Percentiles rank a stretch among this genome's conserved stretches.
These are phyloP conservation scores for Termitomyces sp. DNA, from an alignment of 768 basidiomycete species.

Conservation along the genomic window DNA sequence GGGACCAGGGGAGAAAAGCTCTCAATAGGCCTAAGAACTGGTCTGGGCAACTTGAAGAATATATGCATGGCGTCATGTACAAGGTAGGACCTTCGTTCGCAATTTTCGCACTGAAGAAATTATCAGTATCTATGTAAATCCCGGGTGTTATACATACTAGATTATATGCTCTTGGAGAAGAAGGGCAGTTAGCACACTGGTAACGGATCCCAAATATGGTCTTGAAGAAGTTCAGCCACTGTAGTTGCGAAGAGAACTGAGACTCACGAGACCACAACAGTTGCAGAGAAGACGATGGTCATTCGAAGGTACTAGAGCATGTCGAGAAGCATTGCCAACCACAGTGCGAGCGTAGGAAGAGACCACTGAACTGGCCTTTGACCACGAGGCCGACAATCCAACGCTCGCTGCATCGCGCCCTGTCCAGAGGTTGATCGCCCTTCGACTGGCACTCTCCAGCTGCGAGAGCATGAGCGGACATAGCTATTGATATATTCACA, in stretches of 20 bases:
- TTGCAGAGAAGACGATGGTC: conserved; percentile 62
- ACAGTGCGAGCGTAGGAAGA: conserved; percentile 66
- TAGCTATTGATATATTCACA: not conserved
- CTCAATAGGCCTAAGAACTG: conserved; percentile 54
- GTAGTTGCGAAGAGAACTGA: not conserved
- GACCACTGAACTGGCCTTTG: conserved; percentile 52
- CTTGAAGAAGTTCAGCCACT: conserved; percentile 28
- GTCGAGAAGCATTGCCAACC: conserved; percentile 43
- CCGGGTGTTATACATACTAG: conserved; percentile 44
- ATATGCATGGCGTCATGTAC: conserved; percentile 81
- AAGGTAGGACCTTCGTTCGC: conserved; percentile 72
- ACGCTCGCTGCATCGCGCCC: conserved; percentile 67
- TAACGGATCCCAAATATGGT: conserved; percentile 74
- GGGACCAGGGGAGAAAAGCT: conserved; percentile 62
- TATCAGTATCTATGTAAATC: not conserved
- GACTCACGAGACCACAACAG: conserved; percentile 50
- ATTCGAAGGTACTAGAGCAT: conserved; percentile 25
- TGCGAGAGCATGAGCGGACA: conserved; percentile 8
- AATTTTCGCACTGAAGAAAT: conserved; percentile 60
- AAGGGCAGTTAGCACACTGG: conserved; percentile 89
- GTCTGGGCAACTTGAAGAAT: conserved; percentile 84
- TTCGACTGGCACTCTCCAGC: conserved; percentile 65
- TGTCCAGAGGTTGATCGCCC: conserved; percentile 72
- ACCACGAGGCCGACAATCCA: conserved; percentile 35
- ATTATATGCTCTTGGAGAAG: conserved; percentile 62